phyloP scores from a whole-genome alignment of 371 early-diverging fungal genomes.

The Aphelidium insulamus region DNA sequence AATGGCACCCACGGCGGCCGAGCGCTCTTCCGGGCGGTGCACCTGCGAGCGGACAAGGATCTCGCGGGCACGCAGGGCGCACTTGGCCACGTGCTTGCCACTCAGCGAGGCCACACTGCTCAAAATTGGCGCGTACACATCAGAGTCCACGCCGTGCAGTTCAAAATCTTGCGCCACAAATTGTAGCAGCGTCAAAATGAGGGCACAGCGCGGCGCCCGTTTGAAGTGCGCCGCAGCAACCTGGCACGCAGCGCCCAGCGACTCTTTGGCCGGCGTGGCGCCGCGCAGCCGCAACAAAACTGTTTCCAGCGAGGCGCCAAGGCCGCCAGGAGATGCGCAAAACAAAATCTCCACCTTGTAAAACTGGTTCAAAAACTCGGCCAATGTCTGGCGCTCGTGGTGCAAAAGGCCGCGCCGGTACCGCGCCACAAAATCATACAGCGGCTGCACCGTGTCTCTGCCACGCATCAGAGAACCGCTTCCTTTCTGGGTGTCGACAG shows the following conservation, averaged over 20 bases:
- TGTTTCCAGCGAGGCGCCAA: too few species aligned
- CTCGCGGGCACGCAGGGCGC: conserved; percentile 79
- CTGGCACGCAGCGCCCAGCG: too few species aligned
- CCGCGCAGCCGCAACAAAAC: too few species aligned
- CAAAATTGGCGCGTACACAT: conserved; percentile 50
- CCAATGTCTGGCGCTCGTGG: conserved; percentile 47
- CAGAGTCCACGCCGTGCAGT: too few species aligned
- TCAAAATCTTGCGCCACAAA: too few species aligned
- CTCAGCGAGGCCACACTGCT: conserved; percentile 60
- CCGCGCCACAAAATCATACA: conserved; percentile 34
- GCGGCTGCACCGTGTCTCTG: conserved; percentile 35
- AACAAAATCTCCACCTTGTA: conserved; percentile 65
- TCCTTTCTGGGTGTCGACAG: too few species aligned
- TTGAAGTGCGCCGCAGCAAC: too few species aligned
- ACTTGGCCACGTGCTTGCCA: conserved; percentile 55
- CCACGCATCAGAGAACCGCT: too few species aligned
- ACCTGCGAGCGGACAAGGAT: conserved; percentile 74
- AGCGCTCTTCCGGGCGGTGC: conserved; percentile 78
- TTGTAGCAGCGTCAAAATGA: too few species aligned
- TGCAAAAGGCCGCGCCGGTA: conserved; percentile 51
- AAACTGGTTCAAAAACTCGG: conserved; percentile 55
- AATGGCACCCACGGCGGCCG: conserved; percentile 56
- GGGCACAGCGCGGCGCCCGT: too few species aligned
- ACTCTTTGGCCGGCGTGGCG: too few species aligned
- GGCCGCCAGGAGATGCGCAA: too few species aligned